Evolutionary conservation across 2,329 filamentous ascomycete species (phyloP), one percentile per base, ranked within the genome.

Genomic region (Trichoderma sp.): DNA sequence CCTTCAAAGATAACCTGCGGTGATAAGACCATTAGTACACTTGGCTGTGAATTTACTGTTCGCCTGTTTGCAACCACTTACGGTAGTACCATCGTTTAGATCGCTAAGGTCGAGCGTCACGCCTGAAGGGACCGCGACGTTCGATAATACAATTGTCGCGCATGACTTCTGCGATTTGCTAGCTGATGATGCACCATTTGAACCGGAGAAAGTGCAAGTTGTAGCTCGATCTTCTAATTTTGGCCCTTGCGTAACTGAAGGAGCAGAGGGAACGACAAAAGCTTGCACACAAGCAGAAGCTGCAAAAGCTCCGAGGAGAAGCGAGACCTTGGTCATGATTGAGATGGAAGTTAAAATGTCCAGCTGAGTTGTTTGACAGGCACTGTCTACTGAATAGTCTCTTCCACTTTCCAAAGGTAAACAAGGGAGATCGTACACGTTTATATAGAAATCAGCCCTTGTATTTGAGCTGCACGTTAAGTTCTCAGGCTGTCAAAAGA

Each of bases 131-230:
- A 66, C 63, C 19, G 63, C 63, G 21, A 66, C 63, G 19, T 66
- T 66, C 13, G 63, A 66, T 5, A 66, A 21, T 29, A 66, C 63
- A 10, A 66, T 66, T 3, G 63, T 66, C 4, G 63, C 63, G 53
- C 63, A 66, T 1, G 63, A 66, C 11, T 66, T 66, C 4, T 66
- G 63, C 19, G 63, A 66, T n/a, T 66, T 66, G 35, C 63, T 66
- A 8, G 63, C 63, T 21, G 53, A 66, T 49, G 63, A 58, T 16
- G 63, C 63, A 11, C 63, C 63, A 49, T 35, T 66, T 16, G 63
- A 43, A 13, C 63, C 63, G 14, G 63, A 58, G n/a, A 66, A 66
- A 6, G 63, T 66, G 27, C 63, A 66, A 57, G 63, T 43, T 14
- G 63, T 66, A 13, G 63, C 63, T 24, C 63, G 24, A n/a, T 66